Evolutionary conservation across 1,284 basidiomycete species (phyloP).

Genomic region (Tylopilus sp.): DNA sequence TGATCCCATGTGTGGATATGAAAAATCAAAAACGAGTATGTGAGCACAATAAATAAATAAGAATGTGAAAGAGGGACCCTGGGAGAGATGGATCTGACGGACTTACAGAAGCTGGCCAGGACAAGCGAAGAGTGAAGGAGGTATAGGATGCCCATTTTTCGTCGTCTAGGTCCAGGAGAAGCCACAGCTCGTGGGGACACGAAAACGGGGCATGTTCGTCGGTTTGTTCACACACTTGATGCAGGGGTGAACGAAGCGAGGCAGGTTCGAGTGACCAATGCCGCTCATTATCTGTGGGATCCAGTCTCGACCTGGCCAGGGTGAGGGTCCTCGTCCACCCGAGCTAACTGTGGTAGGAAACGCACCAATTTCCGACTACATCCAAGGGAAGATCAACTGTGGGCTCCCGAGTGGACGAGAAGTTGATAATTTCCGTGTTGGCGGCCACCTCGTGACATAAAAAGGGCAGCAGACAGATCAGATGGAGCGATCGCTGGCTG

Average conservation of each 20-base stretch:
- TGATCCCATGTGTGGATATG: slow-evolving; percentile 20
- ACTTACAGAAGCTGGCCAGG: slow-evolving; percentile 67
- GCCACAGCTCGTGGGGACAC: slow-evolving; percentile 58
- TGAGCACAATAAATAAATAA: background rate
- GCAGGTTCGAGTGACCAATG: slow-evolving; percentile 45
- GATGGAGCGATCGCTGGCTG: slow-evolving; percentile 16
- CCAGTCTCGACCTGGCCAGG: slow-evolving; percentile 35
- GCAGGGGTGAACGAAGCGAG: slow-evolving; percentile 40
- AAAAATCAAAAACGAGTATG: background rate
- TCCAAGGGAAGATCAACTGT: slow-evolving; percentile 26
- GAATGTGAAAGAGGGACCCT: background rate
- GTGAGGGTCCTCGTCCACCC: slow-evolving; percentile 27
- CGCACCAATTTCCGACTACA: slow-evolving; percentile 43
- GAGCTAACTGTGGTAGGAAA: slow-evolving; percentile 17
- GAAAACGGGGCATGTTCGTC: slow-evolving; percentile 10
- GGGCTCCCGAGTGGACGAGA: slow-evolving; percentile 37
- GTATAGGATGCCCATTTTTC: slow-evolving; percentile 44
- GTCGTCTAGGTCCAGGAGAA: slow-evolving; percentile 52
- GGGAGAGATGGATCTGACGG: background rate
- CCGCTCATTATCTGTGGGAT: slow-evolving; percentile 29
- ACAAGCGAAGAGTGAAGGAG: slow-evolving; percentile 60
- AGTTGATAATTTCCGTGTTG: slow-evolving; percentile 70
- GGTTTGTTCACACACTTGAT: slow-evolving; percentile 35
- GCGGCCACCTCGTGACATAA: slow-evolving; percentile 37
- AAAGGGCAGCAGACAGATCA: slow-evolving; percentile 20